These are phyloP conservation scores for Astragalus membranaceus DNA, from an alignment of 306 rosid species.

Conservation along the genomic window DNA sequence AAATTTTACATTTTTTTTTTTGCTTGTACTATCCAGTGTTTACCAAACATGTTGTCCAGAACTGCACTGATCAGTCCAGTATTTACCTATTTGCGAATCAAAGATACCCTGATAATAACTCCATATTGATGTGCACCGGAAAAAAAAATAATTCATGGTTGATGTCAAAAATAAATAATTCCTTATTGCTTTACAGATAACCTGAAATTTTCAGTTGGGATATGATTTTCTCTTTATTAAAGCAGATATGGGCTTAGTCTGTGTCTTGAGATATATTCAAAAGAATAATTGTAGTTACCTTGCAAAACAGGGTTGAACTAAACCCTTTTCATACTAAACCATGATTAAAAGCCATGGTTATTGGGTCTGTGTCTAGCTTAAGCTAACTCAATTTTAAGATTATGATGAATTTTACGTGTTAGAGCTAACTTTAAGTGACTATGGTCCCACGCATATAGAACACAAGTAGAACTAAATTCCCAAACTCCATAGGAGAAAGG, in stretches of 20 bases:
- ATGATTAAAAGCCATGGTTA: slow-evolving; percentile 21
- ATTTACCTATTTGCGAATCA: too few species aligned
- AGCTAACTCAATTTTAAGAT: neutral
- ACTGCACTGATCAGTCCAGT: too few species aligned
- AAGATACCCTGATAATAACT: neutral
- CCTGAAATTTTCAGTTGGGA: neutral
- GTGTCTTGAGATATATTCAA: neutral
- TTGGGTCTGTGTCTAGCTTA: slow-evolving; percentile 25
- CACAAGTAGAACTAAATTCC: neutral
- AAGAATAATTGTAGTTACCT: slow-evolving; percentile 12
- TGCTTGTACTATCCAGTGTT: too few species aligned
- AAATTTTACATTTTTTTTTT: too few species aligned
- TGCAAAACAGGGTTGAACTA: slow-evolving; percentile 21
- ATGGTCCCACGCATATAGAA: neutral
- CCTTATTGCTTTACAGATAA: slow-evolving; percentile 10
- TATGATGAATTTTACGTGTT: neutral
- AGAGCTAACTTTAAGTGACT: slow-evolving; percentile 11
- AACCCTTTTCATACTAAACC: slow-evolving; percentile 13
- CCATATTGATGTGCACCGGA: neutral
- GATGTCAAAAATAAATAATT: neutral
- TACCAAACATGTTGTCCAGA: too few species aligned
- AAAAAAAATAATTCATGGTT: neutral
- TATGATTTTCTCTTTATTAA: slow-evolving; percentile 19
- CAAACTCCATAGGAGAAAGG: slow-evolving; percentile 4
- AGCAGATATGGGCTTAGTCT: neutral